phyloP scores from a whole-genome alignment of 2,329 filamentous ascomycete species.

The Diaporthe sp. region DNA sequence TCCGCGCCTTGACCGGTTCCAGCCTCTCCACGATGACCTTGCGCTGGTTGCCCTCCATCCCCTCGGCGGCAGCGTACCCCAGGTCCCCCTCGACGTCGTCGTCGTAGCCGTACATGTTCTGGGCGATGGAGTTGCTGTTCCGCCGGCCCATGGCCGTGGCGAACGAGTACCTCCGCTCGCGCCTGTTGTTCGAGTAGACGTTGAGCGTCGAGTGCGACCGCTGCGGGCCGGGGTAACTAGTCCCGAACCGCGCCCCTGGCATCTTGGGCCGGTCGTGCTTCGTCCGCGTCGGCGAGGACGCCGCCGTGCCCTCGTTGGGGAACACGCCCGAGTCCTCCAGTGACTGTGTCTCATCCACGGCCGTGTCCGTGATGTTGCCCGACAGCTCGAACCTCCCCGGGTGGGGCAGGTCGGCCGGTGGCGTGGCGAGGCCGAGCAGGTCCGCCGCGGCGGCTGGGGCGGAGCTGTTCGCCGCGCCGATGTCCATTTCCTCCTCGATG shows the following conservation, averaged over 20 bases:
- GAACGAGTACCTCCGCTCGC: conserved; percentile 67
- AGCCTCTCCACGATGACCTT: conserved; percentile 97
- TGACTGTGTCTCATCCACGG: conserved; percentile 52
- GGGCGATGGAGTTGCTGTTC: conserved; percentile 64
- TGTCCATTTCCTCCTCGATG: conserved; percentile 92
- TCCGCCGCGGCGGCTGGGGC: conserved; percentile 71
- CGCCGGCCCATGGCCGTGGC: conserved; percentile 61
- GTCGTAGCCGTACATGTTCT: conserved; percentile 67
- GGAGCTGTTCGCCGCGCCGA: conserved; percentile 76
- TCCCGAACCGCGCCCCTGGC: conserved; percentile 40
- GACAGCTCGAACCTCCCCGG: conserved; percentile 81
- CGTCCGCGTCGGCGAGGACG: conserved; percentile 36
- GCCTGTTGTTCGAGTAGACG: conserved; percentile 58
- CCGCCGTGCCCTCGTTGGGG: conserved; percentile 37
- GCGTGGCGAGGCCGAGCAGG: conserved; percentile 75
- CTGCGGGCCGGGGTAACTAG: conserved; percentile 57
- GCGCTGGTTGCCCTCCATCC: conserved; percentile 89
- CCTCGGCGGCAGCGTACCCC: conserved; percentile 93
- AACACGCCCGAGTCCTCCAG: conserved; percentile 48
- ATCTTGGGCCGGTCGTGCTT: conserved; percentile 41
- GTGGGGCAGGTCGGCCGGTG: conserved; percentile 76
- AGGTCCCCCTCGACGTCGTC: conserved; percentile 92
- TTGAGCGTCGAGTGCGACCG: conserved; percentile 52
- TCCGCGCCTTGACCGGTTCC: conserved; percentile 94
- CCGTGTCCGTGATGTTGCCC: conserved; percentile 54